Percentiles rank a stretch among this genome's conserved stretches.
phyloP scores from a whole-genome alignment of 1,284 basidiomycete species.

The Sanghuangporus sanghuang region DNA sequence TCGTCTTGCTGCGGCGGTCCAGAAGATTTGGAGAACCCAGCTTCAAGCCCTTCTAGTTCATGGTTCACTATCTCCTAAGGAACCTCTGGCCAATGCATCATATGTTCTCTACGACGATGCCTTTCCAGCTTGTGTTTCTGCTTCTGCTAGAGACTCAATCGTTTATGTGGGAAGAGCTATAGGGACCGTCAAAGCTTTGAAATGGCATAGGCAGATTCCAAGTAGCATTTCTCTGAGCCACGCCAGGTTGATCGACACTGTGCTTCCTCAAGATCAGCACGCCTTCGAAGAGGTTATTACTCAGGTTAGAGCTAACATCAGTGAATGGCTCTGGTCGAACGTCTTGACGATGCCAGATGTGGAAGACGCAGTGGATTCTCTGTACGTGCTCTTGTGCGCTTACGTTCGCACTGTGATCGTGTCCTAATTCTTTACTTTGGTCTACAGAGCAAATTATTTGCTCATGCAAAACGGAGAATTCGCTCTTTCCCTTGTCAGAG shows the following conservation, averaged over 20 bases:
- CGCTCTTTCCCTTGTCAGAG: constrained; percentile 71
- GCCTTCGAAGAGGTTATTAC: constrained; percentile 70
- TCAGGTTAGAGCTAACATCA: constrained; percentile 66
- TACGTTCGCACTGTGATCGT: constrained; percentile 1
- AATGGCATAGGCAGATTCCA: constrained; percentile 73
- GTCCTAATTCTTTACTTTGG: constrained; percentile 20
- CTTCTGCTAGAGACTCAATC: constrained; percentile 73
- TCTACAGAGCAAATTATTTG: constrained; percentile 71
- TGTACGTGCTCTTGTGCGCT: constrained; percentile 40
- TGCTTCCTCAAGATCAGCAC: constrained; percentile 69
- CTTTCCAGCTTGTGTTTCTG: constrained; percentile 69
- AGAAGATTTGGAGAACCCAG: constrained; percentile 75
- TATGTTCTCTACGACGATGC: constrained; percentile 55
- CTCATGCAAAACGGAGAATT: constrained; percentile 86
- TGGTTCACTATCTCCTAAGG: constrained; percentile 55
- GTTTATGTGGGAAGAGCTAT: constrained; percentile 84
- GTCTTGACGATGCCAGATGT: constrained; percentile 82
- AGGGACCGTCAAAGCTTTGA: constrained; percentile 76
- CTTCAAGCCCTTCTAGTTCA: constrained; percentile 75
- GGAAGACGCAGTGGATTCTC: constrained; percentile 65
- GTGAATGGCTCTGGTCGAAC: constrained; percentile 90
- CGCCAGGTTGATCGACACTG: constrained; percentile 56
- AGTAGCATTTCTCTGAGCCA: constrained; percentile 57
- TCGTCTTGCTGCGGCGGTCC: constrained; percentile 65
- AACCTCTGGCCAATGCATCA: constrained; percentile 52